Conservation (phyloP, 2,329 filamentous ascomycete genomes). For the Trichophyton verrucosum region DNA sequence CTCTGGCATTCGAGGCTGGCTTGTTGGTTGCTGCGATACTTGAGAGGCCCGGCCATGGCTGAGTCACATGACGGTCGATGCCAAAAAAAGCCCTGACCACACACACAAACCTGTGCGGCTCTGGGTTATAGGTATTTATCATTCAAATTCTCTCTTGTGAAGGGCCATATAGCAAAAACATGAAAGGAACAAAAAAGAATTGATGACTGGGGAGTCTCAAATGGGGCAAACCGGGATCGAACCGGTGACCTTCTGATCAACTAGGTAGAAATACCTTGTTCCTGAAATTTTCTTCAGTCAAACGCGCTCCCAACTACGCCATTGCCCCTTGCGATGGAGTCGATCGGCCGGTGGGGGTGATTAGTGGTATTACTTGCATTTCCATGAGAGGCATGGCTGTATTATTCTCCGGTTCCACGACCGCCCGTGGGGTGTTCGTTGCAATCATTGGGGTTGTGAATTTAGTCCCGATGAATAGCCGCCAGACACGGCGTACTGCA, state of each 20-base stretch:
- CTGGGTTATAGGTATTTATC: background rate
- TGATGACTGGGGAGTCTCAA: background rate
- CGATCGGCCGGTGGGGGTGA: background rate
- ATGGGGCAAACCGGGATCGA: conserved; percentile 6
- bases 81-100: background rate
- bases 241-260: conserved; percentile 5
- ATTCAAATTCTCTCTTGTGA: background rate
- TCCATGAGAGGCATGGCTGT: background rate
- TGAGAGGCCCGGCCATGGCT: background rate
- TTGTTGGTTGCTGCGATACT: too few species aligned
- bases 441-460: background rate
- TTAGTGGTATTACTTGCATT: background rate
- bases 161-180: background rate
- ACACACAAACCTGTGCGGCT: background rate
- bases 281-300: conserved; percentile 3
- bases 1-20: background rate
- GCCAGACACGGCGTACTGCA: too few species aligned
- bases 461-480: too few species aligned
- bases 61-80: background rate
- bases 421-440: background rate
- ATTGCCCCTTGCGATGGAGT: conserved; percentile 3
- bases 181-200: background rate
- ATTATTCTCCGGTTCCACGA: background rate
- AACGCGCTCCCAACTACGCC: conserved; percentile 6
- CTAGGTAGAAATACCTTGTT: conserved; percentile 1